Conservation (phyloP, 352 stramenopile genomes). For the Pythium brachiatum region DNA sequence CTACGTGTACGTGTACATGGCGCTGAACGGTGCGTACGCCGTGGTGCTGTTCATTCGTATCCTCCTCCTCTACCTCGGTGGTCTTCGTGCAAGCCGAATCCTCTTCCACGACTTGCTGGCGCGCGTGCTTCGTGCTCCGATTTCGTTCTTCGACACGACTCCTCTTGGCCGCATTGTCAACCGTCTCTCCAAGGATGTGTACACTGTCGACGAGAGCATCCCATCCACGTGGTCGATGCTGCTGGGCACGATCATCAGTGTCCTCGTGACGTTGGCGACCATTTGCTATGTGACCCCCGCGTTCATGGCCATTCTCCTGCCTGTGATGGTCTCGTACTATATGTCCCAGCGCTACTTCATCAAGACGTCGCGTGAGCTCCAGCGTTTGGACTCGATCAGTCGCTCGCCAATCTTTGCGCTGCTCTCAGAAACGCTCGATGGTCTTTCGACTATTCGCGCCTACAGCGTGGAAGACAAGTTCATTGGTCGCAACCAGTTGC, state of each 20-base stretch:
- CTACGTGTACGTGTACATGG: constrained; percentile 83
- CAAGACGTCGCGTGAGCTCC: constrained; percentile 89
- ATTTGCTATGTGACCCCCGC: constrained; percentile 70
- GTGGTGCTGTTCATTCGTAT: constrained; percentile 60
- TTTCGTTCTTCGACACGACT: constrained; percentile 83
- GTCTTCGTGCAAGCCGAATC: constrained; percentile 50
- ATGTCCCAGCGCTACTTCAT: constrained; percentile 92
- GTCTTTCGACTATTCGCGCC: constrained; percentile 93
- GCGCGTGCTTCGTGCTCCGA: constrained; percentile 62
- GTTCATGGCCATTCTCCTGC: constrained; percentile 74
- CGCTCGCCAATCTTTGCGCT: constrained; percentile 94
- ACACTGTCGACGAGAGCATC: constrained; percentile 75
- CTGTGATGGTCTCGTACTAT: constrained; percentile 66
- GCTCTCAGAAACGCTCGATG: constrained; percentile 93
- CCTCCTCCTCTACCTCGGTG: constrained; percentile 59
- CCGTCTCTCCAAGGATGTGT: constrained; percentile 73
- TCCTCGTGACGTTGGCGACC: constrained; percentile 57
- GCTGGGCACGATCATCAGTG: constrained; percentile 68
- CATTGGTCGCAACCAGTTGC: constrained; percentile 42
- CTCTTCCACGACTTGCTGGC: constrained; percentile 65
- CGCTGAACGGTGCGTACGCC: constrained; percentile 58
- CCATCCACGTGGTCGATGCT: constrained; percentile 66
- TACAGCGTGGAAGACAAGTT: constrained; percentile 59
- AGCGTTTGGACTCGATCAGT: constrained; percentile 94
- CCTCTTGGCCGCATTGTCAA: constrained; percentile 78